Conservation (phyloP, 1,284 basidiomycete species). For the Ustilago shanxiensis region DNA sequence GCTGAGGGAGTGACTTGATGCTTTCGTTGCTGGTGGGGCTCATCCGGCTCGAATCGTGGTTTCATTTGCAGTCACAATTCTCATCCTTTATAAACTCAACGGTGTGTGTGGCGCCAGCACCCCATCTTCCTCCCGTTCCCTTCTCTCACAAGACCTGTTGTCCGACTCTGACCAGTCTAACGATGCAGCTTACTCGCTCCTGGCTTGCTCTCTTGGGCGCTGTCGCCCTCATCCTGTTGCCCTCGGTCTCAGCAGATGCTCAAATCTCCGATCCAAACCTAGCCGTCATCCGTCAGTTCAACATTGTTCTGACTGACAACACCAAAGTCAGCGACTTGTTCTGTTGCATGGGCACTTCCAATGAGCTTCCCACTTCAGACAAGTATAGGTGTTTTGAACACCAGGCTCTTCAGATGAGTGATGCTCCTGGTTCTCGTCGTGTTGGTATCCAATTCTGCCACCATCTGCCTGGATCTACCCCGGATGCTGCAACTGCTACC, state of each 20-base stretch:
- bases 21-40: slow-evolving; percentile 5
- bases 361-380: not conserved
- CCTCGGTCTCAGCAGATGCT: slow-evolving; percentile 5
- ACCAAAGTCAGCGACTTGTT: slow-evolving; percentile 31
- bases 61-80: not conserved
- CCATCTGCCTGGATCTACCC: slow-evolving; percentile 12
- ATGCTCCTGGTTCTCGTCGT: slow-evolving; percentile 17
- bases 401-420: slow-evolving; percentile 9
- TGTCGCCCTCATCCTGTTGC: slow-evolving; percentile 12
- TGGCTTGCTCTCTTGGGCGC: slow-evolving; percentile 30
- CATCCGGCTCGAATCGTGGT: not conserved
- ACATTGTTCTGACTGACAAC: slow-evolving; percentile 44
- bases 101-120: not conserved
- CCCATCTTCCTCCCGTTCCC: not conserved
- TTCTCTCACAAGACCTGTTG: not conserved
- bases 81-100: not conserved
- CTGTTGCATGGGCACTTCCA: slow-evolving; percentile 30
- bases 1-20: not conserved
- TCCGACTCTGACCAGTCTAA: not conserved
- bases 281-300: slow-evolving; percentile 23
- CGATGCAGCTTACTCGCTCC: slow-evolving; percentile 16
- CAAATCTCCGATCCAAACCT: slow-evolving; percentile 34
- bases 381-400: slow-evolving; percentile 22
- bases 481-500: not conserved
- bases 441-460: slow-evolving; percentile 30